A percentile compares a stretch with the other conserved stretches of the same genome.
Conservation (phyloP, 2,329 filamentous ascomycete genomes). For the Penicillium sp. region DNA sequence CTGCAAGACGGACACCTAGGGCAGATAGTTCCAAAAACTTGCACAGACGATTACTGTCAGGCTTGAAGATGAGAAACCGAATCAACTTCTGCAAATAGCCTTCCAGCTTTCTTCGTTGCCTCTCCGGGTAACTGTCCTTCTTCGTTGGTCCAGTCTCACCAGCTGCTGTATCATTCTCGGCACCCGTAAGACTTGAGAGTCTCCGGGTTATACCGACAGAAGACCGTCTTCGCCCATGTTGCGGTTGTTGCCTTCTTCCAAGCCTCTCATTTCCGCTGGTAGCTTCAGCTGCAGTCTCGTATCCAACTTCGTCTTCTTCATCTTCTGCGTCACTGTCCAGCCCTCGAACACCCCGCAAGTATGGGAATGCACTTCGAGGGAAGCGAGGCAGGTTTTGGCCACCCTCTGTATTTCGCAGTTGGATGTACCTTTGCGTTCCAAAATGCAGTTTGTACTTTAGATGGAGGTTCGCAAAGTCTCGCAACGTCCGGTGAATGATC, state of each 20-base stretch:
- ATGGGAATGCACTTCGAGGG: conserved; percentile 86
- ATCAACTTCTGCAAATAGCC: conserved; percentile 93
- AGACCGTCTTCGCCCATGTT: conserved; percentile 49
- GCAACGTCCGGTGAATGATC: conserved; percentile 84
- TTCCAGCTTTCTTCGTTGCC: conserved; percentile 83
- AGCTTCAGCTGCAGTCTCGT: conserved; percentile 64
- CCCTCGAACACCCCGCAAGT: conserved; percentile 78
- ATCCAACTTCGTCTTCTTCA: conserved; percentile 56
- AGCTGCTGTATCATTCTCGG: conserved; percentile 45
- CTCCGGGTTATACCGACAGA: conserved; percentile 63
- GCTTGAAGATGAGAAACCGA: conserved; percentile 92
- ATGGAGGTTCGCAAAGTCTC: conserved; percentile 91
- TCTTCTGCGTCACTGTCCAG: conserved; percentile 82
- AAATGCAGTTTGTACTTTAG: conserved; percentile 89
- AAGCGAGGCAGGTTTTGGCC: conserved; percentile 86
- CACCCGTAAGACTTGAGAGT: conserved; percentile 58
- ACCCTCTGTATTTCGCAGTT: conserved; percentile 69
- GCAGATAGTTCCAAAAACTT: conserved; percentile 96
- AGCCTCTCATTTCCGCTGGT: conserved; percentile 70
- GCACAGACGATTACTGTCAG: conserved; percentile 93
- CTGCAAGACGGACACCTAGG: conserved; percentile 87
- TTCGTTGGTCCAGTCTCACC: conserved; percentile 46
- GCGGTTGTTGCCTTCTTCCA: conserved; percentile 47
- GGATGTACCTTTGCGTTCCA: conserved; percentile 80
- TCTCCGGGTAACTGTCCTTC: conserved; percentile 72